phyloP scores from a whole-genome alignment of 1,284 basidiomycete species.

The Microbotryum violaceum region DNA sequence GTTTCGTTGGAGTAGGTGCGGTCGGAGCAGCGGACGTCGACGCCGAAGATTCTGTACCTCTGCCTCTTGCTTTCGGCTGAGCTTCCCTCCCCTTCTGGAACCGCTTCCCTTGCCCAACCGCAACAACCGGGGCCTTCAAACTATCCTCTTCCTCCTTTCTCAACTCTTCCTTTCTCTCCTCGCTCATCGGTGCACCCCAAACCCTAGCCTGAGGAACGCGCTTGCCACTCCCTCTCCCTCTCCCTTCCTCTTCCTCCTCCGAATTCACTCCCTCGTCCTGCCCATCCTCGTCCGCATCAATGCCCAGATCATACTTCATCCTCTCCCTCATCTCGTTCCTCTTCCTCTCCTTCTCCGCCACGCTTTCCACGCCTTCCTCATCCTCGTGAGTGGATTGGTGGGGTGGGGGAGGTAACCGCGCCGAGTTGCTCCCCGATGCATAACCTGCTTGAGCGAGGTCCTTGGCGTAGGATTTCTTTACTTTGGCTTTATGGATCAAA shows the following conservation, averaged over 20 bases:
- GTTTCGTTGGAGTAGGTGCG: not conserved
- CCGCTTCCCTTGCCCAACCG: no score
- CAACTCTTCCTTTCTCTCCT: no score
- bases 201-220: not conserved
- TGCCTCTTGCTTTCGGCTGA: not conserved
- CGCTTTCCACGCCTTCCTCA: not conserved
- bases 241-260: not conserved
- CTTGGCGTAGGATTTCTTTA: slow-evolving; percentile 27
- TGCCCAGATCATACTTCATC: slow-evolving; percentile 15
- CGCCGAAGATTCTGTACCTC: not conserved
- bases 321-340: slow-evolving; percentile 19
- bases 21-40: not conserved
- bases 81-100: not conserved
- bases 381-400: not conserved
- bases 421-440: not conserved
- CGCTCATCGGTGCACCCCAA: no score
- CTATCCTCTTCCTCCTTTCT: no score
- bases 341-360: slow-evolving; percentile 15
- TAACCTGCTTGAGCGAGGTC: slow-evolving; percentile 29
- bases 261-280: not conserved
- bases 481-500: slow-evolving; percentile 32
- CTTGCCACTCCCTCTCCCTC: not conserved
- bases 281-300: slow-evolving; percentile 6
- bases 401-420: not conserved
- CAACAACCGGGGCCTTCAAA: no score